These are phyloP conservation scores for Amauroascus niger DNA, from an alignment of 2,329 filamentous ascomycete species.

Conservation along the genomic window DNA sequence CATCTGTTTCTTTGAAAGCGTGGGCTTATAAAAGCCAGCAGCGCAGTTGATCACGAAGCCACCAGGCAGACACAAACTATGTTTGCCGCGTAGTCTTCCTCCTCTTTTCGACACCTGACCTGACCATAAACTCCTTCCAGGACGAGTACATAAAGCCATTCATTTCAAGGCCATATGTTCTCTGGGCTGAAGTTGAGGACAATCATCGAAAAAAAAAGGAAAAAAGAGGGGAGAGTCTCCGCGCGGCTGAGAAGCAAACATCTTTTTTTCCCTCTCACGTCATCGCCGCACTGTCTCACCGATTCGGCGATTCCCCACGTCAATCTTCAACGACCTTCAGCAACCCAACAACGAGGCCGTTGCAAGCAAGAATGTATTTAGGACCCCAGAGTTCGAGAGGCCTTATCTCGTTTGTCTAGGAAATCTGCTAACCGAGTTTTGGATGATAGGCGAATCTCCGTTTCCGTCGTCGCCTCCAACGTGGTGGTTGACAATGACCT, in stretches of 20 bases:
- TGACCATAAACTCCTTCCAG: neutral
- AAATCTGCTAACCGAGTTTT: neutral
- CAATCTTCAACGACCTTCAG: neutral
- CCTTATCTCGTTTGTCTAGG: neutral
- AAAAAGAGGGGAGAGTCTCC: neutral
- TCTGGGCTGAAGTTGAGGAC: too few relatives aligned
- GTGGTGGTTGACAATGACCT: slow-evolving; percentile 59
- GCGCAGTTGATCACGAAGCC: neutral
- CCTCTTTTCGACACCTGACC: neutral
- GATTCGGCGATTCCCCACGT: neutral
- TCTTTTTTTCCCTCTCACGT: slow-evolving; percentile 12
- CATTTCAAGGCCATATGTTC: neutral
- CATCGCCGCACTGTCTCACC: neutral
- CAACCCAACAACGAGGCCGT: neutral
- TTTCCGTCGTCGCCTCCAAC: slow-evolving; percentile 70
- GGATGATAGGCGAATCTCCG: slow-evolving; percentile 65
- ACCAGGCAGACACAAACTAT: neutral
- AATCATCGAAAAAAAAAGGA: neutral
- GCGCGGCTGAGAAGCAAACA: neutral
- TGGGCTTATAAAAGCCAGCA: neutral
- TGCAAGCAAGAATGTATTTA: slow-evolving; percentile 4
- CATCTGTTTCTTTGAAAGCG: neutral
- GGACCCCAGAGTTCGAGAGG: neutral
- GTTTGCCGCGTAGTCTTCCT: neutral
- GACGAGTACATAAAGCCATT: neutral